Evolutionary conservation across 1,284 basidiomycete species (phyloP).

Genomic region (Entoloma clypeatum): DNA sequence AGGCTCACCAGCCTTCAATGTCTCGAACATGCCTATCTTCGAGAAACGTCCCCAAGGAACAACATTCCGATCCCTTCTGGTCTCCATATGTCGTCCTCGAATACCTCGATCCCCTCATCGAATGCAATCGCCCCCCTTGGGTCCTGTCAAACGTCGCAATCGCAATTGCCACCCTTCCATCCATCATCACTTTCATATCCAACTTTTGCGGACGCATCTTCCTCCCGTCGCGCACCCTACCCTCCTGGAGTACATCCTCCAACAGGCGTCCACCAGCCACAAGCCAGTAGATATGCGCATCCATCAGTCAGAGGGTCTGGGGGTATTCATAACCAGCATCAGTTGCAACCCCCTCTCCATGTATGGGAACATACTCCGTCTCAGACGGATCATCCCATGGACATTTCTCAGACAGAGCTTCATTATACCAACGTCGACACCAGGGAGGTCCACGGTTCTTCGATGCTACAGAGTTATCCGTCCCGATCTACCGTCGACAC

Average conservation of each 20-base stretch:
- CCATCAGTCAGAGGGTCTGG: slow-evolving; percentile 28
- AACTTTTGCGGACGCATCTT: slow-evolving; percentile 41
- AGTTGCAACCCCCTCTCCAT: slow-evolving; percentile 22
- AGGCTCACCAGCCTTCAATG: slow-evolving; percentile 87
- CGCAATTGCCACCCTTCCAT: slow-evolving; percentile 53
- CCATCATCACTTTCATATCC: slow-evolving; percentile 29
- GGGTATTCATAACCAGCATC: slow-evolving; percentile 35
- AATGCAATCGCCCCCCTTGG: slow-evolving; percentile 35
- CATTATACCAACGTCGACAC: slow-evolving; percentile 39
- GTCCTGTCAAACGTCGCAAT: slow-evolving; percentile 53
- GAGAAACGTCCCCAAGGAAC: slow-evolving; percentile 64
- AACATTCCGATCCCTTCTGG: slow-evolving; percentile 62
- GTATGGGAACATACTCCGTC: slow-evolving; percentile 22
- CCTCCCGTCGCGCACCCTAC: slow-evolving; percentile 55
- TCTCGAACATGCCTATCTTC: slow-evolving; percentile 85
- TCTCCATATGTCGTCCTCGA: slow-evolving; percentile 37
- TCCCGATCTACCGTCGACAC: slow-evolving; percentile 39
- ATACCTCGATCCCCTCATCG: slow-evolving; percentile 25
- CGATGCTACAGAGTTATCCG: slow-evolving; percentile 49
- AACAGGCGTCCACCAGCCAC: too few species aligned
- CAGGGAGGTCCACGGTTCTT: slow-evolving; percentile 52
- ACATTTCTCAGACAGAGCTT: slow-evolving; percentile 46
- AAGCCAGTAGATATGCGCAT: slow-evolving; percentile 17
- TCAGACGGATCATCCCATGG: slow-evolving; percentile 61
- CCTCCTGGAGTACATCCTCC: slow-evolving; percentile 34